Evolutionary conservation across 164 flowering plant genomes (phyloP).

Genomic region (Piper betle): DNA sequence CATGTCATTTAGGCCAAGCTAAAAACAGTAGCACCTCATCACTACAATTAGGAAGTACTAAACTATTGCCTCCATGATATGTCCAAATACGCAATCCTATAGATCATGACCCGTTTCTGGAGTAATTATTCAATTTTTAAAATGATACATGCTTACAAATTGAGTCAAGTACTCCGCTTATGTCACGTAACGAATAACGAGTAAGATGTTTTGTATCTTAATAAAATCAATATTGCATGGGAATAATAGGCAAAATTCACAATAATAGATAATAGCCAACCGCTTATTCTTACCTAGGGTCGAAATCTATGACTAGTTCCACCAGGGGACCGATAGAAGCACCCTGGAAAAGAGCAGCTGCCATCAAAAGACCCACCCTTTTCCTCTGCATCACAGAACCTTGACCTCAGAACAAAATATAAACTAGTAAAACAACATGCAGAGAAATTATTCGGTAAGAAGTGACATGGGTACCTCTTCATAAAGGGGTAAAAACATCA

Average conservation of each 20-base stretch:
- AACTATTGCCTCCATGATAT: neutral
- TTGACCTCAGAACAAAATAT: neutral
- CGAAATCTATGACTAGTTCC: slow-evolving; percentile 52
- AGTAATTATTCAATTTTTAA: neutral
- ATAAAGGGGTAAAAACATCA: slow-evolving; percentile 34
- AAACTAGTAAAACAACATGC: neutral
- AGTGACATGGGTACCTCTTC: slow-evolving; percentile 39
- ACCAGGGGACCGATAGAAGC: slow-evolving; percentile 80
- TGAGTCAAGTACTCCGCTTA: neutral
- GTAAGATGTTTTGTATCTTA: no score
- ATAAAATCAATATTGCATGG: no score
- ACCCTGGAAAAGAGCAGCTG: slow-evolving; percentile 51
- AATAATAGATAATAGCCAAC: neutral
- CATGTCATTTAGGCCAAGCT: neutral
- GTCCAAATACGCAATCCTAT: no score
- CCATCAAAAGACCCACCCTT: slow-evolving; percentile 62
- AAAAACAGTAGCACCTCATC: neutral
- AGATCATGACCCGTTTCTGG: no score
- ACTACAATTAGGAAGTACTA: neutral
- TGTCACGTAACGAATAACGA: neutral
- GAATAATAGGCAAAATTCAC: neutral
- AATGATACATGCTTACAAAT: no score
- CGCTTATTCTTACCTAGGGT: slow-evolving; percentile 40
- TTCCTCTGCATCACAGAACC: slow-evolving; percentile 33
- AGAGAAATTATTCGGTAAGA: neutral